phyloP scores from a whole-genome alignment of 164 flowering plant genomes.

The Macadamia integrifolia region DNA sequence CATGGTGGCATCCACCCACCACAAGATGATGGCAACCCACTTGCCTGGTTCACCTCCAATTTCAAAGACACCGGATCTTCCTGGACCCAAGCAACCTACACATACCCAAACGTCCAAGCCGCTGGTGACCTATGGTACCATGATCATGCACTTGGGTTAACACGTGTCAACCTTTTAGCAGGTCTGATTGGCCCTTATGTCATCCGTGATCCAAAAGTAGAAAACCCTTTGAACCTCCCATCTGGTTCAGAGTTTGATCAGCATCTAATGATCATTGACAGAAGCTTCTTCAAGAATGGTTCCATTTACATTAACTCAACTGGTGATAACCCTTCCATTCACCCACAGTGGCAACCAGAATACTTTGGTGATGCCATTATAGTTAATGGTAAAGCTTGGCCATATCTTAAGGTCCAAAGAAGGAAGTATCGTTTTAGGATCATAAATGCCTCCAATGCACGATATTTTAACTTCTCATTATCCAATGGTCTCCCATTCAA shows the following conservation, averaged over 20 bases:
- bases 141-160: constrained; percentile 40
- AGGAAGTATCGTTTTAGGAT: constrained; percentile 54
- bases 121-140: constrained; percentile 50
- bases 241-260: constrained; percentile 24
- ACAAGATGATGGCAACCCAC: constrained; percentile 36
- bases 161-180: constrained; percentile 35
- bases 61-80: constrained; percentile 37
- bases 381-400: constrained; percentile 45
- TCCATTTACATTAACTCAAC: constrained; percentile 30
- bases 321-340: constrained; percentile 28
- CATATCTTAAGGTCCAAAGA: constrained; percentile 32
- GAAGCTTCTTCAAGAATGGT: constrained; percentile 26
- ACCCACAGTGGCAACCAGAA: constrained; percentile 24
- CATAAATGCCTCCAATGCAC: constrained; percentile 64
- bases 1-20: constrained; percentile 53
- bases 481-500: constrained; percentile 43
- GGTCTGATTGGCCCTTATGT: constrained; percentile 30
- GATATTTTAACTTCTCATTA: constrained; percentile 55
- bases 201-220: constrained; percentile 19
- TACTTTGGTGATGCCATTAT: constrained; percentile 18
- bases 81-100: constrained; percentile 35
- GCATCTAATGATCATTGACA: constrained; percentile 26
- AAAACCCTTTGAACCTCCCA: constrained; percentile 23
- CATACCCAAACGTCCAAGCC: constrained; percentile 40
- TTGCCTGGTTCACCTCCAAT: constrained; percentile 48